These are phyloP conservation scores for Linnemannia exigua DNA, from an alignment of 192 early-diverging fungal species.

Conservation along the genomic window DNA sequence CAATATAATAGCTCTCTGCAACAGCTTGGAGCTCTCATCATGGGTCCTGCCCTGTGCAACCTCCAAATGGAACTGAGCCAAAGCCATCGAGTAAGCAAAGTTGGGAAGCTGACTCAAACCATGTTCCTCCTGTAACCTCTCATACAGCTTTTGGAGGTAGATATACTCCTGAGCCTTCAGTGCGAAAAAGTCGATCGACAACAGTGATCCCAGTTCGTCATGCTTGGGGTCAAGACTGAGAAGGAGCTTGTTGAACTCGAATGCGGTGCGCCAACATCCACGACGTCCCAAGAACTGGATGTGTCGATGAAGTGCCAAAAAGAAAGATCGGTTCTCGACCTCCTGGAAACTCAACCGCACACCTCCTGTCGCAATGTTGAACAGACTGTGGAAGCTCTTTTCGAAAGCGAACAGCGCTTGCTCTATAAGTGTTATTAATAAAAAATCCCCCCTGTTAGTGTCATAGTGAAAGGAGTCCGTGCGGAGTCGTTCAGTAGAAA, in stretches of 20 bases:
- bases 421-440: slow-evolving; percentile 56
- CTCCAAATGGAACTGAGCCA: slow-evolving; percentile 85
- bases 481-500: neutral
- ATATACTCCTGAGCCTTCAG: slow-evolving; percentile 81
- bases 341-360: slow-evolving; percentile 77
- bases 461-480: neutral
- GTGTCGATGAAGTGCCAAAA: slow-evolving; percentile 86
- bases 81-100: slow-evolving; percentile 82
- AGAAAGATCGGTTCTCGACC: slow-evolving; percentile 88
- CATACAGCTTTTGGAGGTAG: slow-evolving; percentile 63
- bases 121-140: slow-evolving; percentile 47
- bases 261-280: slow-evolving; percentile 94
- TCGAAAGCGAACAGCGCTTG: slow-evolving; percentile 93
- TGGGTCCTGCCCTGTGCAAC: slow-evolving; percentile 32
- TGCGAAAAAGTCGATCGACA: slow-evolving; percentile 90
- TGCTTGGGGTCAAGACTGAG: slow-evolving; percentile 78
- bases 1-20: slow-evolving; percentile 77
- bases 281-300: slow-evolving; percentile 87
- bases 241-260: slow-evolving; percentile 85
- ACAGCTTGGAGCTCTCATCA: slow-evolving; percentile 63
- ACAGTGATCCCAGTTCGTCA: slow-evolving; percentile 82
- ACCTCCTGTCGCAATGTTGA: slow-evolving; percentile 76
- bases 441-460: neutral
- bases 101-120: slow-evolving; percentile 72
- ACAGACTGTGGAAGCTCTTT: slow-evolving; percentile 81